These are phyloP conservation scores for Halophytophthora batemanensis DNA, from an alignment of 352 stramenopile genomes.

Conservation along the genomic window DNA sequence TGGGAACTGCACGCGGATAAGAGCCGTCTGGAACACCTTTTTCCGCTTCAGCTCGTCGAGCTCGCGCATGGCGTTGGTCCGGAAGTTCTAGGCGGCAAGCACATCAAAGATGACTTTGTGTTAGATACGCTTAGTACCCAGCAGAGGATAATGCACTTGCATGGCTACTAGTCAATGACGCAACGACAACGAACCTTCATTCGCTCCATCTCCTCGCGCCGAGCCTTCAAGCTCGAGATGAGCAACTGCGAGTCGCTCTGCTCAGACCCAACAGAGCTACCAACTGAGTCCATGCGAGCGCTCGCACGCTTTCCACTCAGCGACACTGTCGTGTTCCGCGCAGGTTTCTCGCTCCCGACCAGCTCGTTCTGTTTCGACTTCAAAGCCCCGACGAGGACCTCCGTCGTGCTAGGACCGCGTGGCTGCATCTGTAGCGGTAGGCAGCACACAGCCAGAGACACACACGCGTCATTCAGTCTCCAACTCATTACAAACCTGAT, in stretches of 20 bases:
- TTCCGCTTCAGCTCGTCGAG: constrained; percentile 84
- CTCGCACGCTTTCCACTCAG: constrained; percentile 22
- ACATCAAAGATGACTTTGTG: background rate
- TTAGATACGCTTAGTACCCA: background rate
- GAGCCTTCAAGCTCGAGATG: constrained; percentile 72
- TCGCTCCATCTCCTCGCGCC: constrained; percentile 73
- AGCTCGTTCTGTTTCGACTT: constrained; percentile 79
- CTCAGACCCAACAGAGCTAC: constrained; percentile 19
- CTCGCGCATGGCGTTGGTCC: constrained; percentile 84
- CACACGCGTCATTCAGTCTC: background rate
- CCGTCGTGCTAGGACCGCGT: constrained; percentile 68
- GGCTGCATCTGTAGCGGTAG: constrained; percentile 60
- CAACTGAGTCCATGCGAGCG: constrained; percentile 11
- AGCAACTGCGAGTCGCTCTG: constrained; percentile 62
- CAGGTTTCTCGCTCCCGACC: constrained; percentile 49
- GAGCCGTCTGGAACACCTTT: constrained; percentile 68
- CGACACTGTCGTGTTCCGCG: constrained; percentile 60
- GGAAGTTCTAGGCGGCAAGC: constrained; percentile 55
- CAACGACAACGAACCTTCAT: constrained; percentile 43
- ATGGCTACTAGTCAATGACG: constrained; percentile 8
- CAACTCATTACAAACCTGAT: background rate
- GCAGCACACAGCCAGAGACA: background rate
- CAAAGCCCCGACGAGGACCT: constrained; percentile 70
- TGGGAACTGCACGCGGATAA: constrained; percentile 82
- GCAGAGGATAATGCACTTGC: background rate